phyloP scores from a whole-genome alignment of 2,329 filamentous ascomycete genomes.

The Colletotrichum gigasporum region DNA sequence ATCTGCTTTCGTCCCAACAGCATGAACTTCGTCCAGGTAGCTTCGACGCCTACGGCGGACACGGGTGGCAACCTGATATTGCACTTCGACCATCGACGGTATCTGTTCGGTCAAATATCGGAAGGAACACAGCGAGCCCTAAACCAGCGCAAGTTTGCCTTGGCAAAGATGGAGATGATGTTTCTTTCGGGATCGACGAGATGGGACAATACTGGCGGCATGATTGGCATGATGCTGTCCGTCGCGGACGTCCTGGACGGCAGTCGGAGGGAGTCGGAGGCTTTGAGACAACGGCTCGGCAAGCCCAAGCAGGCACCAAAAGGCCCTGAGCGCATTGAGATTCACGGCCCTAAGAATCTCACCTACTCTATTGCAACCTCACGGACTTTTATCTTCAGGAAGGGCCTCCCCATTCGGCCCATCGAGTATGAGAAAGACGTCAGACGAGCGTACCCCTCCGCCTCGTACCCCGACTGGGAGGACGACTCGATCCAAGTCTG shows the following conservation, averaged over 20 bases:
- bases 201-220: slow-evolving; percentile 82
- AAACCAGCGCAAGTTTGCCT: slow-evolving; percentile 70
- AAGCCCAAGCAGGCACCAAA: slow-evolving; percentile 37
- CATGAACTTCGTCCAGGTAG: slow-evolving; percentile 82
- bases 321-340: slow-evolving; percentile 37
- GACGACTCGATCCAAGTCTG: slow-evolving; percentile 86
- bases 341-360: slow-evolving; percentile 85
- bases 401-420: slow-evolving; percentile 77
- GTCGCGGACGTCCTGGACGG: slow-evolving; percentile 73
- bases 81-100: slow-evolving; percentile 83
- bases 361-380: slow-evolving; percentile 84
- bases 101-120: slow-evolving; percentile 82
- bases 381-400: slow-evolving; percentile 86
- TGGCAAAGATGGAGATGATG: slow-evolving; percentile 76
- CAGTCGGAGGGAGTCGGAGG: slow-evolving; percentile 54
- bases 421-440: slow-evolving; percentile 70
- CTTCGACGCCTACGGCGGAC: slow-evolving; percentile 87
- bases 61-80: slow-evolving; percentile 84
- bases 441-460: slow-evolving; percentile 48
- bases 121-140: slow-evolving; percentile 88
- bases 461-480: slow-evolving; percentile 72
- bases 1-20: slow-evolving; percentile 17
- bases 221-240: slow-evolving; percentile 87
- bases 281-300: slow-evolving; percentile 46
- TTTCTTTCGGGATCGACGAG: slow-evolving; percentile 83